A percentile compares a stretch with the other conserved stretches of the same genome.
Evolutionary conservation across 2,329 filamentous ascomycete genomes (phyloP).

Genomic region (Paradendryphiella salina): DNA sequence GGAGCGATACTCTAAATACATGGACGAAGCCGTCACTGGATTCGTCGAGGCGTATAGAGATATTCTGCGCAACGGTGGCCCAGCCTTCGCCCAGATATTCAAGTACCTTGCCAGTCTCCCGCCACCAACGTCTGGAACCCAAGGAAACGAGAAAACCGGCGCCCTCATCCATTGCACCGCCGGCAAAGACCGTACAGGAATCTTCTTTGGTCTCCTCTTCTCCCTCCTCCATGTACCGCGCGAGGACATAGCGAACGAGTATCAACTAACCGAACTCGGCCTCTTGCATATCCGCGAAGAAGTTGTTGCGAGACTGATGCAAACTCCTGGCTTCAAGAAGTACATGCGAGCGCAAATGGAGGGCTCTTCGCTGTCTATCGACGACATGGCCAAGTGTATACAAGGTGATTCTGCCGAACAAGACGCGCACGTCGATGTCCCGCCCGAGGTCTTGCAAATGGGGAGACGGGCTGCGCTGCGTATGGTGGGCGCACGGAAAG

Average conservation of each 20-base stretch:
- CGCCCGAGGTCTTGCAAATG: conserved; percentile 25
- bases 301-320: conserved; percentile 57
- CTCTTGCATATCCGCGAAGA: conserved; percentile 52
- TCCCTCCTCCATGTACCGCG: conserved; percentile 65
- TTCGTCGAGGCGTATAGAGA: conserved; percentile 66
- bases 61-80: conserved; percentile 60
- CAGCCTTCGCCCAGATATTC: conserved; percentile 63
- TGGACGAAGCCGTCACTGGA: conserved; percentile 58
- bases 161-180: conserved; percentile 73
- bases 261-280: conserved; percentile 67
- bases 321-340: conserved; percentile 29
- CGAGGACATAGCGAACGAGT: conserved; percentile 65
- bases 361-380: conserved; percentile 45
- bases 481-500: conserved; percentile 48
- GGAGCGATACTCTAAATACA: conserved; percentile 63
- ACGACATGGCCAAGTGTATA: conserved; percentile 55
- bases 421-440: conserved; percentile 43
- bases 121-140: conserved; percentile 17
- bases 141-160: conserved; percentile 45
- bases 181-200: conserved; percentile 76
- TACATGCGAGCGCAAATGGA: conserved; percentile 25
- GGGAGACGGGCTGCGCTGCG: conserved; percentile 36
- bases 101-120: conserved; percentile 56
- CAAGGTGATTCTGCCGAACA: conserved; percentile 29
- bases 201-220: conserved; percentile 68